Base-by-base conservation (phyloP, 495 filamentous ascomycete species). In the Cryomyces minteri region DNA sequence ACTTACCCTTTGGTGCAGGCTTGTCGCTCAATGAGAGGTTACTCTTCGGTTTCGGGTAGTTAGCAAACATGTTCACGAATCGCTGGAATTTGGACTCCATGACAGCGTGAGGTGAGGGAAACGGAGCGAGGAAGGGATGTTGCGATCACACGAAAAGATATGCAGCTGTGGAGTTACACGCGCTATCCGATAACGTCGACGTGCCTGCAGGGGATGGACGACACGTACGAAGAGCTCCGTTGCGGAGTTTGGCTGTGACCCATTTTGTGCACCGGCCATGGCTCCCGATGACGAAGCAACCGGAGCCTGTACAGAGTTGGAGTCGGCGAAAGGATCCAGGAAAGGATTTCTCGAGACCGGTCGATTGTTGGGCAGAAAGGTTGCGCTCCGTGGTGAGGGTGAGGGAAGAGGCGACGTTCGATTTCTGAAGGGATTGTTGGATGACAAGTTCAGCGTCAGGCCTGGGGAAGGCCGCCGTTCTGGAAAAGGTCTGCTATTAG, bases 341-440 rank as follows among this genome's bases (percentile, higher is more conserved):
- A 98, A 98, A 42, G 90, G 90, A 55, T 98, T 98, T 41, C 79
- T 79, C 39, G 88, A 93, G 39, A 76, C 62, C 45, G 86, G 84
- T 56, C 85, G 71, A 57, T 63, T 68, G 51, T 46, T 47, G 40
- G 11, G 40, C 8, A 55, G 57, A 40, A 60, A 71, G 58, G 70
- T 66, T 53, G 72, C 69, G 50, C 50, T 56, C 29, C 33, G 28
- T 64, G 69, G 55, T 58, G 64, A 54, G 59, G 70, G 41, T 54
- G 66, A 43, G 48, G 60, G 43, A 36, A 51, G 54, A 32, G 59
- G 53, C 12, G 53, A 45, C 52, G 49, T 9, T 14, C 82, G 81
- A 62, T 93, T 93, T 67, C 90, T 80, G 61, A 98, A 98, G n/a
- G 90, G 90, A 57, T 98, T 98, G 70, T 96, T 96, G 51, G 90